phyloP scores from a whole-genome alignment of 1,284 basidiomycete genomes.

The Boletus sp. region DNA sequence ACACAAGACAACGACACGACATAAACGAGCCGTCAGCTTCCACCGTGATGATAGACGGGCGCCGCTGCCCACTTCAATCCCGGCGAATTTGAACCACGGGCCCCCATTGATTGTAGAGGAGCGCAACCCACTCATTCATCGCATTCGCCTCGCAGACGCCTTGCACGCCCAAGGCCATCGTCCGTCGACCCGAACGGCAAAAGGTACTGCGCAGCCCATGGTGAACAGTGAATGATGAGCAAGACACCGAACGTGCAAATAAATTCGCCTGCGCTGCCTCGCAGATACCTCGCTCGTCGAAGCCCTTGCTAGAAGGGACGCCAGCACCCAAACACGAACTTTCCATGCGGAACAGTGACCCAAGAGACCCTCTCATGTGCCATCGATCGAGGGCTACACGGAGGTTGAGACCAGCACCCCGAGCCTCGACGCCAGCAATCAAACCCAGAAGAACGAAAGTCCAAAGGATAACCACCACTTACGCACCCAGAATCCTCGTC shows the following conservation, averaged over 20 bases:
- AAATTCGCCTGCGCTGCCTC: slow-evolving; percentile 20
- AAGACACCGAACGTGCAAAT: slow-evolving; percentile 18
- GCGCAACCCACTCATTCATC: slow-evolving; percentile 21
- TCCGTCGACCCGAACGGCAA: neutral
- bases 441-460: slow-evolving; percentile 1
- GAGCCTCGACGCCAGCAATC: slow-evolving; percentile 4
- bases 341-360: slow-evolving; percentile 13
- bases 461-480: slow-evolving; percentile 25
- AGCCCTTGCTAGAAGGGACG: slow-evolving; percentile 9
- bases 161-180: slow-evolving; percentile 10
- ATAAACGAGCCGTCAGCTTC: neutral
- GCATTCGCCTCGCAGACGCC: slow-evolving; percentile 28
- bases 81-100: slow-evolving; percentile 15
- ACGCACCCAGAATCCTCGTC: slow-evolving; percentile 67
- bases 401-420: neutral
- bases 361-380: slow-evolving; percentile 22
- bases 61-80: neutral
- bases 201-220: neutral
- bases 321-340: slow-evolving; percentile 6
- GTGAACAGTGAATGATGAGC: slow-evolving; percentile 13
- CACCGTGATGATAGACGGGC: neutral
- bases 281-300: slow-evolving; percentile 24
- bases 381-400: slow-evolving; percentile 19
- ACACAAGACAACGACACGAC: neutral
- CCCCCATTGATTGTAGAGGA: neutral